phyloP scores from a whole-genome alignment of 352 stramenopile genomes.

The Pythium oligandrum region DNA sequence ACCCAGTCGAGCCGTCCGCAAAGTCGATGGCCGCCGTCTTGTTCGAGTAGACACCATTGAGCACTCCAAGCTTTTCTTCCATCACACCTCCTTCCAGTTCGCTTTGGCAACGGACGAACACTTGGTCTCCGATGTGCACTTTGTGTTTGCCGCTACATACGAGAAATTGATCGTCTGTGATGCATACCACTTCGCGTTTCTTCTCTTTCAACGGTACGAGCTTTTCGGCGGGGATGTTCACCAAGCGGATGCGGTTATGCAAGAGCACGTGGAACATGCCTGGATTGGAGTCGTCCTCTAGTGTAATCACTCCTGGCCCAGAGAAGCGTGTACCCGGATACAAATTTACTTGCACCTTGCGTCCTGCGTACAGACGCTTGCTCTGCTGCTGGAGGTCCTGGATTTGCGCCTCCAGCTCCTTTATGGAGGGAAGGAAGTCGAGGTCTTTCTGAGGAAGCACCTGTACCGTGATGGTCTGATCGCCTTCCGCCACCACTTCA shows the following conservation, averaged over 20 bases:
- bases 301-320: constrained; percentile 49
- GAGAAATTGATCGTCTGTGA: constrained; percentile 73
- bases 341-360: constrained; percentile 68
- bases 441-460: constrained; percentile 36
- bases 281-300: constrained; percentile 27
- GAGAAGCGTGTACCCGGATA: constrained; percentile 71
- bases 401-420: constrained; percentile 51
- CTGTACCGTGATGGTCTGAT: constrained; percentile 57
- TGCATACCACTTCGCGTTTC: constrained; percentile 42
- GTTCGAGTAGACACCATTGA: constrained; percentile 79
- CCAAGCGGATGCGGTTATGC: constrained; percentile 57
- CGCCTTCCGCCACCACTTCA: constrained; percentile 53
- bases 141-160: constrained; percentile 54
- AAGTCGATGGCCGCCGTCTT: constrained; percentile 71
- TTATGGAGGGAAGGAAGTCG: constrained; percentile 52
- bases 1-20: constrained; percentile 67
- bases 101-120: constrained; percentile 58
- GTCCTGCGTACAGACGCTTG: constrained; percentile 52
- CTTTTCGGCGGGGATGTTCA: constrained; percentile 64
- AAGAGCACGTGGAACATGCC: constrained; percentile 58
- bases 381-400: constrained; percentile 33
- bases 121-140: constrained; percentile 75
- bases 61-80: constrained; percentile 61
- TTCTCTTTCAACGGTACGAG: constrained; percentile 56
- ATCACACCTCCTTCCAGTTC: constrained; percentile 35